Percentiles rank a stretch among this genome's conserved stretches.
Conservation (phyloP, 2,329 filamentous ascomycete genomes). For the Pseudocercospora fuligena region DNA sequence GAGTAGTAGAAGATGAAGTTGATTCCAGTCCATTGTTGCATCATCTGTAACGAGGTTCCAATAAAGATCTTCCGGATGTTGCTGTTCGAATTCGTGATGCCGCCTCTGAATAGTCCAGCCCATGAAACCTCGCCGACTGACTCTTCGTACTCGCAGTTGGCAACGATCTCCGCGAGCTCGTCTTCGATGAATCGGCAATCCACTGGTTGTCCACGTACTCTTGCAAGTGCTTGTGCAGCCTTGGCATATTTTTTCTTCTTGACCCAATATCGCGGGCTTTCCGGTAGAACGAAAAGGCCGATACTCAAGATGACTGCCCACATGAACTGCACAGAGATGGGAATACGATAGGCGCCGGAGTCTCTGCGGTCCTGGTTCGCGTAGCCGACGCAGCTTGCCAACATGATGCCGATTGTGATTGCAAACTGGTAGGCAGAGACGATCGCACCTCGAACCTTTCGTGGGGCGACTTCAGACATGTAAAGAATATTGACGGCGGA, state of each 20-base stretch:
- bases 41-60: slow-evolving; percentile 53
- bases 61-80: slow-evolving; percentile 56
- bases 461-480: slow-evolving; percentile 52
- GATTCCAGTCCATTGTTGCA: slow-evolving; percentile 74
- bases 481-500: slow-evolving; percentile 64
- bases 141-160: slow-evolving; percentile 86
- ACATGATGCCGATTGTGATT: slow-evolving; percentile 77
- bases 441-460: slow-evolving; percentile 76
- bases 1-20: slow-evolving; percentile 74
- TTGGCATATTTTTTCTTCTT: slow-evolving; percentile 72
- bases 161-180: slow-evolving; percentile 84
- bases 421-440: slow-evolving; percentile 84
- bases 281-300: slow-evolving; percentile 77
- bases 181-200: slow-evolving; percentile 76
- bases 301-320: slow-evolving; percentile 76
- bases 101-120: slow-evolving; percentile 62
- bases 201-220: slow-evolving; percentile 73
- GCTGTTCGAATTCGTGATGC: slow-evolving; percentile 56
- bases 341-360: slow-evolving; percentile 76
- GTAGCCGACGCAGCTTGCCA: slow-evolving; percentile 77
- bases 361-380: slow-evolving; percentile 66
- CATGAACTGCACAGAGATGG: slow-evolving; percentile 77
- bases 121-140: slow-evolving; percentile 61
- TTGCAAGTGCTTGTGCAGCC: slow-evolving; percentile 68
- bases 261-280: slow-evolving; percentile 84